Conservation (phyloP, 163 green algal genomes). For the Chlorella variabilis region DNA sequence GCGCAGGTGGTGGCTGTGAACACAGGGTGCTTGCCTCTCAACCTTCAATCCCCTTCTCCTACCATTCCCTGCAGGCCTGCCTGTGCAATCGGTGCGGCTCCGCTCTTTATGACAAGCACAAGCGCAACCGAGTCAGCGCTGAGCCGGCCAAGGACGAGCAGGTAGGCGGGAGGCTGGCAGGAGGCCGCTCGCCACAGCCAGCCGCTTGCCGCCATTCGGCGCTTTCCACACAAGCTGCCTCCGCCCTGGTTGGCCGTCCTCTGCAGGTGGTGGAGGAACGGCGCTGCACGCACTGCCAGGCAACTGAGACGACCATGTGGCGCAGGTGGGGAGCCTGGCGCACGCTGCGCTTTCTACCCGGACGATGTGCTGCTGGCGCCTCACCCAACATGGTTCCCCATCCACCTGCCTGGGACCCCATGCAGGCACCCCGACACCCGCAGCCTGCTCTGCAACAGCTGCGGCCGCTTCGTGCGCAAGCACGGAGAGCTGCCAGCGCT, state of each 20-base stretch:
- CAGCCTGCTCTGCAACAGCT: background rate
- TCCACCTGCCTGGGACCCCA: too few relatives aligned
- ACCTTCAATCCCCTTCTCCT: too few relatives aligned
- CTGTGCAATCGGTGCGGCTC: background rate
- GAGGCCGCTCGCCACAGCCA: too few relatives aligned
- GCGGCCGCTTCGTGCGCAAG: background rate
- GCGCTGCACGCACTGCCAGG: slow-evolving; percentile 1
- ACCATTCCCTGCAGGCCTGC: background rate
- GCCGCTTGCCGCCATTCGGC: too few relatives aligned
- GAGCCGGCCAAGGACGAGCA: background rate
- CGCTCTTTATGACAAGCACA: background rate
- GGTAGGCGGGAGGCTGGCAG: too few relatives aligned
- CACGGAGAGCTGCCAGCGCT: background rate
- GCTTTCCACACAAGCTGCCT: too few relatives aligned
- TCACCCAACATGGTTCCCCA: too few relatives aligned
- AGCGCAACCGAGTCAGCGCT: background rate
- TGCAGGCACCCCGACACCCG: slow-evolving; percentile 2
- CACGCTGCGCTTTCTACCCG: too few relatives aligned
- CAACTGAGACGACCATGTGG: background rate
- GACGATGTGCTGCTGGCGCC: too few relatives aligned
- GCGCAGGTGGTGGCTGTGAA: background rate
- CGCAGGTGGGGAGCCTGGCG: background rate
- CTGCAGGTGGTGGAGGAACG: background rate
- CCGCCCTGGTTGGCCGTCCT: too few relatives aligned
- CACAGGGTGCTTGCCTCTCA: too few relatives aligned